Base-by-base conservation (phyloP, 768 basidiomycete genomes). In the Russula lepida region DNA sequence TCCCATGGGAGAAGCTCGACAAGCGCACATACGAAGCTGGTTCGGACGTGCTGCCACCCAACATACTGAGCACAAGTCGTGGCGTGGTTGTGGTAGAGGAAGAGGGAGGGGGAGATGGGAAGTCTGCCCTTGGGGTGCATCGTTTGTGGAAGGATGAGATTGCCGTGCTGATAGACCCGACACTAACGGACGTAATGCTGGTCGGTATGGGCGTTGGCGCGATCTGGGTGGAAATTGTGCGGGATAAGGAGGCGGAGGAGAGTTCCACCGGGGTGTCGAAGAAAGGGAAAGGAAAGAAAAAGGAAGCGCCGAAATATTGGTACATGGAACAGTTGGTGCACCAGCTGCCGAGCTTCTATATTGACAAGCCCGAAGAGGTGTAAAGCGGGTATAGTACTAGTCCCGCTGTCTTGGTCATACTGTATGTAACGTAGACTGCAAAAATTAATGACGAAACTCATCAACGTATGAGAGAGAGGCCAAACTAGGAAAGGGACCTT, bases 221-320 rank as follows among this genome's bases (percentile, higher is more conserved):
- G 21, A 80, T 83, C 49, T 90, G 83, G 81, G 81, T 89, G 23
- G 86, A 91, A 72, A 75, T 89, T 13, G 81, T 73, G 30, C 77
- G 81, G 32, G 46, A 48, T 28, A 39, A 56, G 21, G 56, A 48
- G 28, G 51, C 33, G 9, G 61, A 53, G 46, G 46, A 13, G 23
- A 3, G 41, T 8, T 69, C 68, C 28, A 68, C 71, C 25, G 46
- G 23, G 46, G 13, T 27, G 30, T 56, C 37, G 51, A 60, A 46
- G n/a, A 52, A 53, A 32, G 52, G 63, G 35, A 57, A 56, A 59
- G 49, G 60, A 7, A 64, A 68, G 59, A 71, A 69, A 56, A 76
- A 72, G 49, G 67, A 63, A 66, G 65, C 67, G 46, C 71, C 65
- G 30, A 68, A 68, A 50, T 82, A 75, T 59, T 86, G 85, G 85